Evolutionary conservation across 225 moss, liverwort and hornwort genomes (phyloP), one percentile per base, ranked within the genome.

Genomic region (Climacium dendroides): DNA sequence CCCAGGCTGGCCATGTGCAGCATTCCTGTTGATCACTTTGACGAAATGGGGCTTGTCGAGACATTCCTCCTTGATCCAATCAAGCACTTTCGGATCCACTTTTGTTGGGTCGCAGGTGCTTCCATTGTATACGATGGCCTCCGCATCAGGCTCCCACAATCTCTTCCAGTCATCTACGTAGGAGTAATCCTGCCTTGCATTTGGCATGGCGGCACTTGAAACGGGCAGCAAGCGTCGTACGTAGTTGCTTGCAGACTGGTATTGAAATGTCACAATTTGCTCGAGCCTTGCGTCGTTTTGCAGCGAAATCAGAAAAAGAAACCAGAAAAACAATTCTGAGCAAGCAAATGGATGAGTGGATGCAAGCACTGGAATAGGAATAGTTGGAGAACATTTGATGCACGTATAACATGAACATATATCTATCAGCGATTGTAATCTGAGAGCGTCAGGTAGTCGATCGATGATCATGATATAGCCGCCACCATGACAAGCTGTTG

Each of bases 1-100:
- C 50, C 89, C 90, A 67, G 89, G 88, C 55, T 89, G 87, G 47
- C 73, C 87, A 60, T 85, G 77, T 35, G 85, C 88, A 79, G 89
- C 90, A 80, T 90, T 92, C n/a, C 78, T 59, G 76, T 88, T 87
- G 85, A 92, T 87, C 75, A 90, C 72, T 85, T 92, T 89, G 60
- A 92, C 83, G 79, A 92, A 92, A 24, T 75, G 87, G 45, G 90
- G 89, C 54, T 83, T 83, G 89, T 86, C 67, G 47, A 66, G 29
- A 37, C 85, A 89, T 37, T 87, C 30, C 57, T 79, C 62, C 87
- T 76, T 90, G 61, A 90, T 87, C 90, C 87, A 92, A 11, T 87
- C 87, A 3, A 90, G 79, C 61, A 92, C 92, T 85, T 87, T 91
- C 62, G 90, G 85, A 43, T 90, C 80, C 69, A 92, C 87, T 84